phyloP scores from a whole-genome alignment of 805 yeast species.

The Wickerhamomyces pijperi region DNA sequence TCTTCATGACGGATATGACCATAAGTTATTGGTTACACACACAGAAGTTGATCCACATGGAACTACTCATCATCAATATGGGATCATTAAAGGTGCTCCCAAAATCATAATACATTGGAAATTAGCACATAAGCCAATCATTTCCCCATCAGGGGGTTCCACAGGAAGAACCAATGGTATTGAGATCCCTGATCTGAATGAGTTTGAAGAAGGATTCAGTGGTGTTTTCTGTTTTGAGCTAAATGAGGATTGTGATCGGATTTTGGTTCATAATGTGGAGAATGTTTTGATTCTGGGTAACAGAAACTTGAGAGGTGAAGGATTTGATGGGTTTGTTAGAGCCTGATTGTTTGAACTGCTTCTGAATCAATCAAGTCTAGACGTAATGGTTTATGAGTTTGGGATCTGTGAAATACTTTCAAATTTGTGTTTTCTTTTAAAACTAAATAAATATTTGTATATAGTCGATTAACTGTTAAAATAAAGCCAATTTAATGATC shows the following conservation, averaged over 20 bases:
- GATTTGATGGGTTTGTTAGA: not conserved
- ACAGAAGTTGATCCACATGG: constrained; percentile 11
- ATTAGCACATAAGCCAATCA: constrained; percentile 19
- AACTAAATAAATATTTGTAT: too few relatives aligned
- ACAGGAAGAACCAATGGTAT: not conserved
- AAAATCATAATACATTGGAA: constrained; percentile 46
- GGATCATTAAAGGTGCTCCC: constrained; percentile 22
- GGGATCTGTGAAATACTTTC: too few relatives aligned
- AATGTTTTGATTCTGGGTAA: constrained; percentile 23
- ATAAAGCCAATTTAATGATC: too few relatives aligned
- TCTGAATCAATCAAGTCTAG: too few relatives aligned
- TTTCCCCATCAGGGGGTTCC: not conserved
- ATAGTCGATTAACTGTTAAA: too few relatives aligned
- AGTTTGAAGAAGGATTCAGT: constrained; percentile 13
- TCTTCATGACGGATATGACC: constrained; percentile 30
- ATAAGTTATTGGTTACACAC: constrained; percentile 36
- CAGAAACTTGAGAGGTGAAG: not conserved
- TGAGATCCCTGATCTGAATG: constrained; percentile 1
- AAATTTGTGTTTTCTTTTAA: too few relatives aligned
- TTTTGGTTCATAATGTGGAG: constrained; percentile 57
- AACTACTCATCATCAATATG: constrained; percentile 1
- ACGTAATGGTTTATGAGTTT: too few relatives aligned
- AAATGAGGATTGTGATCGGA: constrained; percentile 39
- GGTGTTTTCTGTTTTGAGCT: constrained; percentile 63
- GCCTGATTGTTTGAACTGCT: not conserved